Base-by-base conservation (phyloP, 2,329 filamentous ascomycete genomes). In the Calonectria montana region DNA sequence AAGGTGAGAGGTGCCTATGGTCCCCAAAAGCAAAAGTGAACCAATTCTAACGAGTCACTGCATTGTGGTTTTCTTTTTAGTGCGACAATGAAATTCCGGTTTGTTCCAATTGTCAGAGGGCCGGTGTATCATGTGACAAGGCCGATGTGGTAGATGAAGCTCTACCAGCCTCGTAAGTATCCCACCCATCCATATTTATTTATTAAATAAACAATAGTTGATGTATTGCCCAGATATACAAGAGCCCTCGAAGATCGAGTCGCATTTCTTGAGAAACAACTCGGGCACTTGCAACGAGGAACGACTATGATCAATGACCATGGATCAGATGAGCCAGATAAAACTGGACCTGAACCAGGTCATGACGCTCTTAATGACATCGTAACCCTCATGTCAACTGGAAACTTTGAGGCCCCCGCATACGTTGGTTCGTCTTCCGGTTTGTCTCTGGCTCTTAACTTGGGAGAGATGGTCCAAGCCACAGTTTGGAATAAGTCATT, bases 371-470 rank as follows among this genome's bases (percentile, higher is more conserved):
- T 62, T 29, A 21, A 62, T 21, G 57, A 62, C 8, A 62, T 62
- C 21, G 57, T 62, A 16, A 45, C 45, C 21, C 39, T 62, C 1
- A 62, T 62, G 10, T 62, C 57, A 8, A 62, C 25, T 2, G 57
- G 57, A 21, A 62, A 62, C 18, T 62, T 62, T 21, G 57, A 62
- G n/a, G 57, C 57, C 5, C 57, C 57, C 12, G 57, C 57, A 4
- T 62, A 62, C 18, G 57, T 62, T 62, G 57, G 57, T 4, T 62
- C 57, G n/a, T 62, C 57, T 4, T 62, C 57, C 7, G 57, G 57
- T 13, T 62, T 62, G 23, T 45, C 39, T 7, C 35, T 62, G 8
- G 57, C 57, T 31, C 10, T 62, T 2, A 62, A 62, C 39, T 23
- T 62, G 13, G 57, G 57, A 8, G 57, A 62, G 18, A 62, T 62